These are phyloP conservation scores for Aspergillus quadrilineatus DNA, from an alignment of 2,329 filamentous ascomycete species.

Conservation along the genomic window DNA sequence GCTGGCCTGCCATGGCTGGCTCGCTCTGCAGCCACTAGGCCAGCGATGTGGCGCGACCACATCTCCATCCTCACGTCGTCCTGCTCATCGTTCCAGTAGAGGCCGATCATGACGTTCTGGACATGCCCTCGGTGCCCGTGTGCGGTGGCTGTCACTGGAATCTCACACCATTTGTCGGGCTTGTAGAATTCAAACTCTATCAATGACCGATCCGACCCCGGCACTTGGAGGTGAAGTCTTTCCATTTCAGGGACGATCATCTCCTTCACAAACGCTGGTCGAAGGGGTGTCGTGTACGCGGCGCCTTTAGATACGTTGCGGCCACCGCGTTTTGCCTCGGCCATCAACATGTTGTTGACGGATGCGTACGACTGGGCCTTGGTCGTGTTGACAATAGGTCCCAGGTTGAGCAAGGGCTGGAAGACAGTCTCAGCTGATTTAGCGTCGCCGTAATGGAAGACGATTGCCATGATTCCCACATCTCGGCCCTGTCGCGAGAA, in stretches of 20 bases:
- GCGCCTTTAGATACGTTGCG: conserved; percentile 7
- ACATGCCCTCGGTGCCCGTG: conserved; percentile 15
- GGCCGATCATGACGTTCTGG: conserved; percentile 13
- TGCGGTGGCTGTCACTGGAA: conserved; percentile 13
- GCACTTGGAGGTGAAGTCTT: not conserved
- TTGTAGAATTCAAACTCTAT: conserved; percentile 17
- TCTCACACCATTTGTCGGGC: conserved; percentile 9
- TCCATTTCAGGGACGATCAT: conserved; percentile 1
- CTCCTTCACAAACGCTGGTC: not conserved
- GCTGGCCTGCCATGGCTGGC: conserved; percentile 38
- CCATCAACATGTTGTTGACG: conserved; percentile 12
- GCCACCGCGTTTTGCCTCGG: not conserved
- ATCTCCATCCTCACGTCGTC: conserved; percentile 21
- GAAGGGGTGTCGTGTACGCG: conserved; percentile 9
- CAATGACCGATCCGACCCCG: not conserved
- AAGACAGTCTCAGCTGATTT: conserved; percentile 8
- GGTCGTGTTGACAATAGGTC: conserved; percentile 1
- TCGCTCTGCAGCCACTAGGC: not conserved
- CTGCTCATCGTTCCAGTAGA: conserved; percentile 12
- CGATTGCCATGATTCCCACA: conserved; percentile 1
- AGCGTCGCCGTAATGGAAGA: conserved; percentile 17
- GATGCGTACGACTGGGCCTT: conserved; percentile 12
- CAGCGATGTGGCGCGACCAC: not conserved
- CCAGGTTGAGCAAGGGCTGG: conserved; percentile 4
- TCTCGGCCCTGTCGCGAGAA: not conserved